Evolutionary conservation across 139 green algal species (phyloP).

Genomic region (Chlorella sp.): DNA sequence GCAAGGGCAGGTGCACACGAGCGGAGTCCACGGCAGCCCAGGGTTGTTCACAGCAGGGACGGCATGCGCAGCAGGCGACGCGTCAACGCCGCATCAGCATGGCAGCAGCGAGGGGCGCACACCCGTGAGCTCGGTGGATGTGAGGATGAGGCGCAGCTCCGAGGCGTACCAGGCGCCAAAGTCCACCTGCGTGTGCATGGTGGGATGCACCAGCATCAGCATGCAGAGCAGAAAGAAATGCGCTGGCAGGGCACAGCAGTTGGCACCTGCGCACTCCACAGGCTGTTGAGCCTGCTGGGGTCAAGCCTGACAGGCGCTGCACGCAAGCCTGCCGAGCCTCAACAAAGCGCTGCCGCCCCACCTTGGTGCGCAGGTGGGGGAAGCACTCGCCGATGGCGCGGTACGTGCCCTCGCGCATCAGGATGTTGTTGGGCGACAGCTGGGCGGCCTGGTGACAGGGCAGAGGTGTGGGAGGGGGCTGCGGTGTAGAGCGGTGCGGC

Average conservation of each 20-base stretch:
- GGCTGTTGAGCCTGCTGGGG: too few species aligned
- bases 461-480: not conserved
- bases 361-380: constrained; percentile 61
- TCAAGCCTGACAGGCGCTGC: too few species aligned
- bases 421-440: constrained; percentile 45
- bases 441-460: constrained; percentile 18
- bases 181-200: constrained; percentile 59
- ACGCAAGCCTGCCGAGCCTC: too few species aligned
- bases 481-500: not conserved
- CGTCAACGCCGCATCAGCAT: too few species aligned
- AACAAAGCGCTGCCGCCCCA: not conserved
- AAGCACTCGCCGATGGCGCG: constrained; percentile 78
- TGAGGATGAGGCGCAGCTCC: constrained; percentile 67
- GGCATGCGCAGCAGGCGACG: not conserved
- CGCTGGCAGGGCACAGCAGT: too few species aligned
- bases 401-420: constrained; percentile 75
- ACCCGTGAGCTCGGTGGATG: constrained; percentile 26
- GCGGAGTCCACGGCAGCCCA: not conserved
- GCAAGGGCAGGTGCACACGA: not conserved
- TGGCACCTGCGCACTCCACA: too few species aligned
- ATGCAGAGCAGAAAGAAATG: constrained; percentile 62
- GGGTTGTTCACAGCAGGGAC: not conserved
- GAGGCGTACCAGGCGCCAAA: constrained; percentile 72
- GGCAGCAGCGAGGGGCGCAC: too few species aligned
- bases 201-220: too few species aligned